Conservation (phyloP, 352 stramenopile species). For the Pythium aquatile region DNA sequence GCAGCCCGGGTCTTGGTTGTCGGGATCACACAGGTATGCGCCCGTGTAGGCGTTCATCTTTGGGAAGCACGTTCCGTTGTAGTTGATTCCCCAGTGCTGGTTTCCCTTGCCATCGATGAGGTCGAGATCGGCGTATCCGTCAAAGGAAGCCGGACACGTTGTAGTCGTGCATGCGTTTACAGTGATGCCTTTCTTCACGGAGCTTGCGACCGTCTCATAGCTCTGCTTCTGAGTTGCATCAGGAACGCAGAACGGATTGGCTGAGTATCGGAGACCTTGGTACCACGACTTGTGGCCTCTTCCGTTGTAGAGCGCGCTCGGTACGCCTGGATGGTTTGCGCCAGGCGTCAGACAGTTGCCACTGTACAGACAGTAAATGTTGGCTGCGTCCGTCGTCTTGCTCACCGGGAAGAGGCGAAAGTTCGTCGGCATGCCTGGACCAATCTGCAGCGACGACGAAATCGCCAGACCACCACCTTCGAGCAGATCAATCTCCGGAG, state of each 20-base stretch:
- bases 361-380: conserved; percentile 27
- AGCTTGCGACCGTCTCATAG: conserved; percentile 29
- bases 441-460: conserved; percentile 82
- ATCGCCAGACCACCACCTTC: conserved; percentile 60
- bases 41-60: conserved; percentile 32
- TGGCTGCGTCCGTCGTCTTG: conserved; percentile 1
- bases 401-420: conserved; percentile 24
- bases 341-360: conserved; percentile 31
- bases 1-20: conserved; percentile 28
- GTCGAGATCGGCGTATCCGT: conserved; percentile 40
- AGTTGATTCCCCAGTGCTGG: conserved; percentile 33
- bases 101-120: conserved; percentile 32
- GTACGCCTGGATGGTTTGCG: conserved; percentile 49
- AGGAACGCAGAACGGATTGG: conserved; percentile 42
- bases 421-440: conserved; percentile 36
- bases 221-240: conserved; percentile 24
- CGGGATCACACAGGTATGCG: conserved; percentile 33
- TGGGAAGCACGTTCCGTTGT: conserved; percentile 35
- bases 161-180: conserved; percentile 34
- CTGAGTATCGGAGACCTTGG: conserved; percentile 47
- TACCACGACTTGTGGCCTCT: conserved; percentile 57
- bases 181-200: conserved; percentile 31
- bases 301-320: conserved; percentile 35
- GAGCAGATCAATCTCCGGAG: conserved; percentile 91
- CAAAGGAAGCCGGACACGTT: conserved; percentile 39